Percentiles rank a stretch among this genome's conserved stretches.
These are phyloP conservation scores for Solanum chaucha DNA, from an alignment of 257 asterid genomes.

Conservation along the genomic window DNA sequence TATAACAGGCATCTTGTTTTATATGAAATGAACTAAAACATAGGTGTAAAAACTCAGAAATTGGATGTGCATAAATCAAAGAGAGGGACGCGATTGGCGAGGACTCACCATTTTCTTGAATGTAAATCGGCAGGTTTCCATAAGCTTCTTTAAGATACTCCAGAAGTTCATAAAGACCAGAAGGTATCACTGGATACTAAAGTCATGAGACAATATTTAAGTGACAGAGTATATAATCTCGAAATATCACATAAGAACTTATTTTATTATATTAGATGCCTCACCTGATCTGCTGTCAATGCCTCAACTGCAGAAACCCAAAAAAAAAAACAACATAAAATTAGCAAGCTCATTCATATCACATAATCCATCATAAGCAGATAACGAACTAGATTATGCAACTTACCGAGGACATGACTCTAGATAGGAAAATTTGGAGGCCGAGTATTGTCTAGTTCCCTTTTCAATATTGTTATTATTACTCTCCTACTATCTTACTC, in stretches of 20 bases:
- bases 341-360: background rate
- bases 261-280: background rate
- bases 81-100: background rate
- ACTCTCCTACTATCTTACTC: background rate
- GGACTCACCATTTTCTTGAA: slow-evolving; percentile 31
- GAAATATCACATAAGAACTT: slow-evolving; percentile 11
- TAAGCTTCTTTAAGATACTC: slow-evolving; percentile 23
- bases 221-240: slow-evolving; percentile 15
- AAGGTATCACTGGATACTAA: background rate
- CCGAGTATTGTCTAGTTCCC: background rate
- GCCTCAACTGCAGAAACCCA: background rate
- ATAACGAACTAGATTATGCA: background rate
- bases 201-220: slow-evolving; percentile 12
- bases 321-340: background rate
- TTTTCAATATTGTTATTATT: too few species aligned
- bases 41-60: background rate
- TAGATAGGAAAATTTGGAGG: background rate
- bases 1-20: background rate
- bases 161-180: background rate
- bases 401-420: background rate
- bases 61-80: background rate
- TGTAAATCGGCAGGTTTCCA: slow-evolving; percentile 42
- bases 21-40: background rate
- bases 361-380: background rate
- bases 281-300: background rate